Percentiles rank a stretch among this genome's conserved stretches.
Conservation (phyloP, 2,329 filamentous ascomycete species). For the Nemania abortiva region DNA sequence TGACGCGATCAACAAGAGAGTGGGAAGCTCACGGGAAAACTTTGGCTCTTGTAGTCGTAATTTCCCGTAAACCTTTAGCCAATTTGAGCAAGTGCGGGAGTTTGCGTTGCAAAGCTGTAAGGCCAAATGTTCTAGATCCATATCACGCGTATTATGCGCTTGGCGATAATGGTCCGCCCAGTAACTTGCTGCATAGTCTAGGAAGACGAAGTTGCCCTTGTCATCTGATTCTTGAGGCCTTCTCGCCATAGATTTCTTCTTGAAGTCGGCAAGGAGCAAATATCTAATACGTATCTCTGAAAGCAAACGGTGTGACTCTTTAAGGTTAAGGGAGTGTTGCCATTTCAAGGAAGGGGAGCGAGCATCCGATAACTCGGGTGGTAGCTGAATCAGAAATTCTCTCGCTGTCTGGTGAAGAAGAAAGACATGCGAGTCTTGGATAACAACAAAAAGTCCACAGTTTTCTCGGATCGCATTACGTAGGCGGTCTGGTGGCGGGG, state of each 20-base stretch:
- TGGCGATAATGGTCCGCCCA: slow-evolving; percentile 37
- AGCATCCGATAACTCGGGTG: not conserved
- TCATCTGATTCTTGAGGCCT: not conserved
- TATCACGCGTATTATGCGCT: not conserved
- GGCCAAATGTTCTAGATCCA: slow-evolving; percentile 20
- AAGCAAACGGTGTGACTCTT: slow-evolving; percentile 32
- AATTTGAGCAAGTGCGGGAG: slow-evolving; percentile 8
- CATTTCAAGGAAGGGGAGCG: slow-evolving; percentile 20
- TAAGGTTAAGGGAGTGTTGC: slow-evolving; percentile 28
- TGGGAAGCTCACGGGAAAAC: slow-evolving; percentile 7
- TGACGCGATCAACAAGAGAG: slow-evolving; percentile 32
- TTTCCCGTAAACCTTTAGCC: slow-evolving; percentile 27
- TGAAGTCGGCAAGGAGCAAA: slow-evolving; percentile 25
- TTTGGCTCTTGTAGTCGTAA: not conserved
- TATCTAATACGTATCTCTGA: slow-evolving; percentile 33
- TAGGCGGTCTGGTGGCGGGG: not conserved
- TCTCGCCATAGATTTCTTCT: not conserved
- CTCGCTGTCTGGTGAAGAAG: slow-evolving; percentile 39
- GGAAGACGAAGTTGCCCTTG: slow-evolving; percentile 2
- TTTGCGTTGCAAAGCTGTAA: slow-evolving; percentile 28
- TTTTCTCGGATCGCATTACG: slow-evolving; percentile 23
- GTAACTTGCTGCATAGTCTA: slow-evolving; percentile 34
- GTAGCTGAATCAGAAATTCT: slow-evolving; percentile 32
- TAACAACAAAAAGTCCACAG: slow-evolving; percentile 39
- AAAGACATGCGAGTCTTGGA: slow-evolving; percentile 28